Conservation (phyloP, 106 monocot genomes). For the Dendrobium chrysotoxum region DNA sequence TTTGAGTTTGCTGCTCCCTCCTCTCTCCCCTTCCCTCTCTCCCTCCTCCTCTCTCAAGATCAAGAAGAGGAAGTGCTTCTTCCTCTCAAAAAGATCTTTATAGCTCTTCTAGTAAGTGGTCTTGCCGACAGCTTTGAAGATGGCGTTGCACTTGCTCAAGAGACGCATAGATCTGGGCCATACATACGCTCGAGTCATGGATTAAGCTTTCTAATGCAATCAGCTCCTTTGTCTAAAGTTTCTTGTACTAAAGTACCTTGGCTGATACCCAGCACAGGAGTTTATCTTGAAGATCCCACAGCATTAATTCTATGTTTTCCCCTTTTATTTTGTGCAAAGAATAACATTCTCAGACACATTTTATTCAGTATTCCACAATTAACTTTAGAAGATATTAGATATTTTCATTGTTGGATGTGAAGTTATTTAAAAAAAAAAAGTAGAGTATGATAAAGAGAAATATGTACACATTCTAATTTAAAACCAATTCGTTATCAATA, state of each 20-base stretch:
- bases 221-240: not conserved
- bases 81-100: too few species aligned
- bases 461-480: too few species aligned
- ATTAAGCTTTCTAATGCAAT: conserved; percentile 2
- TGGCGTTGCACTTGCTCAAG: conserved; percentile 56
- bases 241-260: too few species aligned
- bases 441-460: too few species aligned
- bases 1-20: too few species aligned
- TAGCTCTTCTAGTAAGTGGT: conserved; percentile 76
- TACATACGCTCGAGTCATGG: not conserved
- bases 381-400: not conserved
- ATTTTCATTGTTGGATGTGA: not conserved
- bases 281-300: too few species aligned
- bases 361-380: not conserved
- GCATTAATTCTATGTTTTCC: not conserved
- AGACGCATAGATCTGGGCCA: conserved; percentile 54
- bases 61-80: too few species aligned
- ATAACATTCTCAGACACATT: not conserved
- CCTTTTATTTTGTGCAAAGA: not conserved
- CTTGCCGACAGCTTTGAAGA: conserved; percentile 50
- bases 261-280: too few species aligned
- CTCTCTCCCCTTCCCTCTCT: too few species aligned
- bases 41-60: too few species aligned
- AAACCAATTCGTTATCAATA: too few species aligned
- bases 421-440: too few species aligned